Percentiles rank a stretch among this genome's conserved stretches.
These are phyloP conservation scores for Colletotrichum sp. DNA, from an alignment of 2,329 filamentous ascomycete genomes.

Conservation along the genomic window DNA sequence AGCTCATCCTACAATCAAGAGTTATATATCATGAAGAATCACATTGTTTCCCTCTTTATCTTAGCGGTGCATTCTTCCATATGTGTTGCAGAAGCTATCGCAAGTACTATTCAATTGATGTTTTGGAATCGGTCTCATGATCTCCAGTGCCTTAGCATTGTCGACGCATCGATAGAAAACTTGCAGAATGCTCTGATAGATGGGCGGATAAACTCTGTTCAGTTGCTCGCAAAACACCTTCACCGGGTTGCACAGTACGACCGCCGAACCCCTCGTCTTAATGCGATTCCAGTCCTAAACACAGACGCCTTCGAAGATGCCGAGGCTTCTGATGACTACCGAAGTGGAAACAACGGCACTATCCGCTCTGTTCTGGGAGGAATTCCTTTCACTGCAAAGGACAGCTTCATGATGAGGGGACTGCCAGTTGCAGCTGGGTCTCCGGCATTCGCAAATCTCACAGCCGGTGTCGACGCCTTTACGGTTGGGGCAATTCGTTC, in stretches of 20 bases:
- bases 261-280: not conserved
- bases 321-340: not conserved
- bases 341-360: not conserved
- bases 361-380: not conserved
- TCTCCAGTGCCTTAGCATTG: not conserved
- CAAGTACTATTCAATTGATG: not conserved
- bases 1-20: not conserved
- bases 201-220: not conserved
- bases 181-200: not conserved
- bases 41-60: accelerated
- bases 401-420: not conserved
- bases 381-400: not conserved
- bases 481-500: not conserved
- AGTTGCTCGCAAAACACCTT: not conserved
- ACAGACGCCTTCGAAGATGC: not conserved
- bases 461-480: not conserved
- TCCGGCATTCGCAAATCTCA: not conserved
- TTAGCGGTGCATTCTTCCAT: not conserved
- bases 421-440: not conserved
- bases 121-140: not conserved
- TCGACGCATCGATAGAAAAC: not conserved
- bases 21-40: not conserved
- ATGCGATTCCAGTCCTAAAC: not conserved
- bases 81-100: not conserved
- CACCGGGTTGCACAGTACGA: not conserved